Percentiles rank a stretch among this genome's conserved stretches.
Evolutionary conservation across 179 eudicot species (phyloP).

Genomic region (Beta lomatogona): DNA sequence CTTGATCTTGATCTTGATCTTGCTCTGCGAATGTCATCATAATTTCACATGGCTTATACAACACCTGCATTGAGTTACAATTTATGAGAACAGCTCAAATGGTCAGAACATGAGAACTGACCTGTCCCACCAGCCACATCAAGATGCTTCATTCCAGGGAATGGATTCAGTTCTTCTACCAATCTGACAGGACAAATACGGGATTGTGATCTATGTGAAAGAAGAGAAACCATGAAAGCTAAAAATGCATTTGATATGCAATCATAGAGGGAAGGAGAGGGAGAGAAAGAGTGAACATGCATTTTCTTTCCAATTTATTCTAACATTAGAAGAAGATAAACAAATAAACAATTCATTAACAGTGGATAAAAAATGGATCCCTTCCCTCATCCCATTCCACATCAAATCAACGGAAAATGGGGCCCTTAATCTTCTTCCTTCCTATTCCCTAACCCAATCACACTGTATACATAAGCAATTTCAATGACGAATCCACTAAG

Average conservation of each 20-base stretch:
- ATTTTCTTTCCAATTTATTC: not conserved
- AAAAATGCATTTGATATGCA: not conserved
- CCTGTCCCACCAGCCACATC: constrained; percentile 99
- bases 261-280: not conserved
- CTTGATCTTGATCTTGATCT: not conserved
- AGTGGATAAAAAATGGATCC: not conserved
- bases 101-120: constrained; percentile 24
- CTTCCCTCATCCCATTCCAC: not conserved
- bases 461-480: not conserved
- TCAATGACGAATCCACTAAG: constrained; percentile 1
- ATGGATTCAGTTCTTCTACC: constrained; percentile 86
- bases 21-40: not conserved
- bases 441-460: not conserved
- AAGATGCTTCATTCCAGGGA: constrained; percentile 97
- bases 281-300: not conserved
- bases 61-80: not conserved
- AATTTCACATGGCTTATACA: not conserved
- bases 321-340: not conserved
- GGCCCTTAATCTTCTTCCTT: not conserved
- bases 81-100: not conserved
- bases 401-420: not conserved
- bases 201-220: not conserved
- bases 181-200: constrained; percentile 47
- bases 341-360: not conserved
- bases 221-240: not conserved